These are phyloP conservation scores for Prunus yedoensis DNA, from an alignment of 331 rosid species.

Conservation along the genomic window DNA sequence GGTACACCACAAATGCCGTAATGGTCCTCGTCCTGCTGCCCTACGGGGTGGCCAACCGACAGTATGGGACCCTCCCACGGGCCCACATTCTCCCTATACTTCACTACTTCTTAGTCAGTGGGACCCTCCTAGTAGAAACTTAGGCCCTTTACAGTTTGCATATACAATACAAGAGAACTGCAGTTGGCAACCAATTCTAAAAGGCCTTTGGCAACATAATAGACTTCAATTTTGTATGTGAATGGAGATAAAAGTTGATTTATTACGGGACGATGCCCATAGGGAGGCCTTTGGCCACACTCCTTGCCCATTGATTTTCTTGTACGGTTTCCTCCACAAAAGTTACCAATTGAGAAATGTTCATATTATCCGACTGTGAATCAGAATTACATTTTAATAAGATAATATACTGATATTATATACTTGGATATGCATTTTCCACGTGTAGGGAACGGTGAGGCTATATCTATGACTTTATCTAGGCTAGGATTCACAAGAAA, in stretches of 20 bases:
- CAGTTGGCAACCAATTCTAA: background rate
- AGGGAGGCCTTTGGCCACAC: too few relatives aligned
- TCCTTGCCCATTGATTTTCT: background rate
- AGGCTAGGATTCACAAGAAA: conserved; percentile 12
- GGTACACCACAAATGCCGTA: conserved; percentile 38
- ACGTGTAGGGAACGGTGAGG: background rate
- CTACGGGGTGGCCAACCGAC: conserved; percentile 60
- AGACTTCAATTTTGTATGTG: too few relatives aligned
- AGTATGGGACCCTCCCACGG: conserved; percentile 39
- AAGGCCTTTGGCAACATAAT: too few relatives aligned
- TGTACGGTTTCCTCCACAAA: background rate
- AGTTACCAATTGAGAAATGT: background rate
- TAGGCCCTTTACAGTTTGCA: background rate
- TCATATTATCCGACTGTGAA: background rate
- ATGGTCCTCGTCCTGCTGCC: conserved; percentile 58
- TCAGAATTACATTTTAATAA: background rate
- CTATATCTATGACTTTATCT: background rate
- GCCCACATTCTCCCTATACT: background rate
- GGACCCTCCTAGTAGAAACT: background rate
- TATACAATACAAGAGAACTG: background rate
- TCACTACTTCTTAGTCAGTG: background rate
- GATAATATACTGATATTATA: too few relatives aligned
- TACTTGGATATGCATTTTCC: too few relatives aligned
- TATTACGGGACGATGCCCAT: too few relatives aligned
- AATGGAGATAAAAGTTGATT: too few relatives aligned